Evolutionary conservation across 352 stramenopile genomes (phyloP).

Genomic region (Globisporangium solare): DNA sequence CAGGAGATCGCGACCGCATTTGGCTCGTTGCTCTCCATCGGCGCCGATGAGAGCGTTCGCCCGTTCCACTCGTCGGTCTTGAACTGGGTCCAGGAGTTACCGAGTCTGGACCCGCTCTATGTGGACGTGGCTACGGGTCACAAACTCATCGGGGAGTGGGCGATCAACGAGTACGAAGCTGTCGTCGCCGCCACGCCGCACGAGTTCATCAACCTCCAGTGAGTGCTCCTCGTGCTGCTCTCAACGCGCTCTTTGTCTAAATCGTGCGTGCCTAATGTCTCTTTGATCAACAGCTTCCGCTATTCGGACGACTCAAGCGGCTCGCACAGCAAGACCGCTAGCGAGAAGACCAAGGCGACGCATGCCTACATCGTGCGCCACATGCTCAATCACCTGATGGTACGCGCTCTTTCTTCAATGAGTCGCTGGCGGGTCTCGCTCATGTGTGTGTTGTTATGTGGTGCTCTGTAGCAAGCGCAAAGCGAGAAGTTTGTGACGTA

Average conservation of each 20-base stretch:
- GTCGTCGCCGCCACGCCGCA: constrained; percentile 39
- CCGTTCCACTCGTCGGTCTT: constrained; percentile 75
- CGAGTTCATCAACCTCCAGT: constrained; percentile 73
- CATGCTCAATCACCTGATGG: constrained; percentile 66
- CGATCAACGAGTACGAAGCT: constrained; percentile 47
- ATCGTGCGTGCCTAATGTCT: constrained; percentile 2
- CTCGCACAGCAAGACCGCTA: constrained; percentile 15
- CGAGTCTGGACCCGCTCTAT: constrained; percentile 42
- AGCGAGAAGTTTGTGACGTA: constrained; percentile 53
- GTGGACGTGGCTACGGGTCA: constrained; percentile 52
- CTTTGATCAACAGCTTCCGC: constrained; percentile 37
- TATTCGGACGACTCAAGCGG: constrained; percentile 26
- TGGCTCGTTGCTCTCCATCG: constrained; percentile 54
- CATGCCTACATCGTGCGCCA: constrained; percentile 76
- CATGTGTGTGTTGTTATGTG: no score
- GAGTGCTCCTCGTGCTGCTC: constrained; percentile 6
- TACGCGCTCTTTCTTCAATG: constrained; percentile 13
- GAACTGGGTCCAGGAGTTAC: constrained; percentile 61
- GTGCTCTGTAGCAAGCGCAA: constrained; percentile 36
- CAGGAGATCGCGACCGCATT: constrained; percentile 46
- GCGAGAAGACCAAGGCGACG: no score
- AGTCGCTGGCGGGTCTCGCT: no score
- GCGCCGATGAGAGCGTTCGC: constrained; percentile 36
- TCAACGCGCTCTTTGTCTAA: no score
- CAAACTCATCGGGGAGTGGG: constrained; percentile 55